Percentiles rank a stretch among this genome's conserved stretches.
phyloP scores from a whole-genome alignment of 768 basidiomycete genomes.

The Hygrocybe punicea region DNA sequence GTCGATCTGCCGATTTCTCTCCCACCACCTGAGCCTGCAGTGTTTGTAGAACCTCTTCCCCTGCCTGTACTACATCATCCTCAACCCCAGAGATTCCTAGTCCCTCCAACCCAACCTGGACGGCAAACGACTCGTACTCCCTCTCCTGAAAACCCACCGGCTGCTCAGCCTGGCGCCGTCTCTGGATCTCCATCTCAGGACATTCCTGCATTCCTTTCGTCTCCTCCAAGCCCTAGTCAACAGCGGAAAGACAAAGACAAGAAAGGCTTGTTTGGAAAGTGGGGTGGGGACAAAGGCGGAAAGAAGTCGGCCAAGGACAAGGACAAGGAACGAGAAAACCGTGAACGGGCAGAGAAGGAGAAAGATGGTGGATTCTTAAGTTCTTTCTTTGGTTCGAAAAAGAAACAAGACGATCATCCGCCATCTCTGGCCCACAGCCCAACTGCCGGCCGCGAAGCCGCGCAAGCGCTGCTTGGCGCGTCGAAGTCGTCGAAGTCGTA shows the following conservation, averaged over 20 bases:
- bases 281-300: slow-evolving; percentile 51
- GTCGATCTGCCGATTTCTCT: slow-evolving; percentile 14
- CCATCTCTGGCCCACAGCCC: slow-evolving; percentile 32
- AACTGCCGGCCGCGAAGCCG: slow-evolving; percentile 76
- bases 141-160: slow-evolving; percentile 39
- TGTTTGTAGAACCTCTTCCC: slow-evolving; percentile 34
- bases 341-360: slow-evolving; percentile 55
- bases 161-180: slow-evolving; percentile 26
- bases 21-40: slow-evolving; percentile 27
- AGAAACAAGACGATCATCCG: slow-evolving; percentile 67
- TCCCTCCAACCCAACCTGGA: slow-evolving; percentile 39
- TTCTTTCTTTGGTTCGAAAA: slow-evolving; percentile 86
- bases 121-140: slow-evolving; percentile 53
- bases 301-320: slow-evolving; percentile 44
- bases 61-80: slow-evolving; percentile 60
- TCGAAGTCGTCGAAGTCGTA: slow-evolving; percentile 75
- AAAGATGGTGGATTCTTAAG: slow-evolving; percentile 88
- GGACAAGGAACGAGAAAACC: slow-evolving; percentile 43
- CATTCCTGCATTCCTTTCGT: slow-evolving; percentile 25
- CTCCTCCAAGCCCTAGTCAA: slow-evolving; percentile 30
- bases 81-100: slow-evolving; percentile 54
- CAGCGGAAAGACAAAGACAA: slow-evolving; percentile 71
- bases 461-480: slow-evolving; percentile 79
- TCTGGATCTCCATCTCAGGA: slow-evolving; percentile 27
- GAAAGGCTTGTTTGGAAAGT: slow-evolving; percentile 52